Conservation (phyloP, 148 eudicot genomes). For the Chenopodium formosanum region DNA sequence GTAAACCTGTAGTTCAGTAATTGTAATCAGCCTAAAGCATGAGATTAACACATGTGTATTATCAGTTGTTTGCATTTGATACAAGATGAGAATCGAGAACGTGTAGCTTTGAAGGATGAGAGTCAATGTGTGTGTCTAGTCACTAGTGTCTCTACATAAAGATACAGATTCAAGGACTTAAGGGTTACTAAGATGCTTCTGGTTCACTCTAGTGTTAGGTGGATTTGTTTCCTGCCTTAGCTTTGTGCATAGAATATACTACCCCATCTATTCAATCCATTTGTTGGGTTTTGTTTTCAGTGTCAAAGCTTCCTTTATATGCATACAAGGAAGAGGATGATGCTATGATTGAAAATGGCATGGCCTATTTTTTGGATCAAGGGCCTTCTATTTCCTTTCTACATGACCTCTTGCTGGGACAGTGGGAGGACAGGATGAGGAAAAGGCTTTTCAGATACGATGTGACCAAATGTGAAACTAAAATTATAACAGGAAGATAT, state of each 20-base stretch:
- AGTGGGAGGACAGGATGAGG: constrained; percentile 51
- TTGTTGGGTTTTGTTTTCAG: constrained; percentile 27
- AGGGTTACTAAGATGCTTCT: neutral
- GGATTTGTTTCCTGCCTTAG: no score
- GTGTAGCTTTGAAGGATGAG: neutral
- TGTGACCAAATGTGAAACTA: constrained; percentile 58
- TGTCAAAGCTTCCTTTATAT: constrained; percentile 67
- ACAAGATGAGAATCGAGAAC: neutral
- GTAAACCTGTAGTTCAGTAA: neutral
- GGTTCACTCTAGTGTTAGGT: neutral
- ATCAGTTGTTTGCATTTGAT: neutral
- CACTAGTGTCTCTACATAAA: no score
- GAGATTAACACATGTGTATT: neutral
- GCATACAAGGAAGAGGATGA: constrained; percentile 45
- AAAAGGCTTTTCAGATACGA: constrained; percentile 55
- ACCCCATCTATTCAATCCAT: neutral
- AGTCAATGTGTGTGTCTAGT: neutral
- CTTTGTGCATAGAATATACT: neutral
- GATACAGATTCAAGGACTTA: neutral
- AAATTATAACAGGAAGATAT: constrained; percentile 65
- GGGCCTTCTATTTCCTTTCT: constrained; percentile 30
- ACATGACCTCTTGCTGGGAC: constrained; percentile 38
- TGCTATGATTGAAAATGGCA: constrained; percentile 15
- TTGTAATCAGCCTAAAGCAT: neutral
- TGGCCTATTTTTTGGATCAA: constrained; percentile 12